phyloP scores from a whole-genome alignment of 2,329 filamentous ascomycete genomes.

The Cucurbitaria berberidis region DNA sequence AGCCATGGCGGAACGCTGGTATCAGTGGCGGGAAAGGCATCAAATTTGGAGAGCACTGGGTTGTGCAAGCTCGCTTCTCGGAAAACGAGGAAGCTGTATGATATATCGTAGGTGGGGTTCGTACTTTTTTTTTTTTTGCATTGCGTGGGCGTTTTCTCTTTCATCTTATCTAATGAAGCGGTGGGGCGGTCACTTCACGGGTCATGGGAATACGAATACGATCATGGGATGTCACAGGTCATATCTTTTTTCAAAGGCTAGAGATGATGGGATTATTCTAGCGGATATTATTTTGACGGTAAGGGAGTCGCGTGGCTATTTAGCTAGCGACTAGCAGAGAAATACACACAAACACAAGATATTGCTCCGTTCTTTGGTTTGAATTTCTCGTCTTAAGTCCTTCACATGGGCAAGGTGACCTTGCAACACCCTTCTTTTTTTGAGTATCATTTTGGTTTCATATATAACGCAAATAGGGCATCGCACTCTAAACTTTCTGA shows the following conservation, averaged over 20 bases:
- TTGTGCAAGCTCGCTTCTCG: constrained; percentile 69
- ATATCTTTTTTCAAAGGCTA: background rate
- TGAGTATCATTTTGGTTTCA: too few relatives aligned
- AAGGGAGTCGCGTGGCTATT: too few relatives aligned
- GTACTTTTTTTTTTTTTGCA: background rate
- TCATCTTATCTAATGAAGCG: background rate
- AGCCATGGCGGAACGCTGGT: constrained; percentile 84
- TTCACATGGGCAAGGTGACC: too few relatives aligned
- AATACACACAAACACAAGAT: too few relatives aligned
- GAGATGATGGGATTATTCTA: background rate
- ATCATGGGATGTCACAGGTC: background rate
- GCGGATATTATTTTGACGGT: too few relatives aligned
- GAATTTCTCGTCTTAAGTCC: too few relatives aligned
- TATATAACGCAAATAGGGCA: too few relatives aligned
- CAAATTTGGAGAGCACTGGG: constrained; percentile 88
- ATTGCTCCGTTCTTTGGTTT: too few relatives aligned
- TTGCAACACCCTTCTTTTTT: too few relatives aligned
- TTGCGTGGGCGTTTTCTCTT: constrained; percentile 11
- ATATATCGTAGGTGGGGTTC: background rate
- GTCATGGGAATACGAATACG: background rate
- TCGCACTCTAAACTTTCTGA: too few relatives aligned
- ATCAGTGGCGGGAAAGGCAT: constrained; percentile 82
- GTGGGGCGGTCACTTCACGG: constrained; percentile 3
- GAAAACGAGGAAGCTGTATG: constrained; percentile 22
- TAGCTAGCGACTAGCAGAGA: too few relatives aligned